Percentiles rank a stretch among this genome's conserved stretches.
phyloP scores from a whole-genome alignment of 306 rosid species.

The Ochetophila trinervis region DNA sequence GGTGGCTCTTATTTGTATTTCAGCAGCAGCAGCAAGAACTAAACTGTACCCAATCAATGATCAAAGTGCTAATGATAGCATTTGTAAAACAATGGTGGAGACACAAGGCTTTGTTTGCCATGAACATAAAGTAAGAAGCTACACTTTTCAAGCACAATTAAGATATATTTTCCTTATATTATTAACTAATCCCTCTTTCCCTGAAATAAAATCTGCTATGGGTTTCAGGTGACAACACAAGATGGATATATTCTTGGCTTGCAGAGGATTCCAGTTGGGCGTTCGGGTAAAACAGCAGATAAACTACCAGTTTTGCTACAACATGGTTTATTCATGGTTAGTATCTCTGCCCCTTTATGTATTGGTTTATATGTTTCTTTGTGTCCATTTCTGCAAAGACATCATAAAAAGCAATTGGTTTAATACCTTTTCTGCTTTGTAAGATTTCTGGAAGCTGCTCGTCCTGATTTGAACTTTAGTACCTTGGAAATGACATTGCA shows the following conservation, averaged over 20 bases:
- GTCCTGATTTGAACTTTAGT: too few species aligned
- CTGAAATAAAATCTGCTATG: neutral
- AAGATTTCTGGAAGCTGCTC: too few species aligned
- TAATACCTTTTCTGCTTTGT: too few species aligned
- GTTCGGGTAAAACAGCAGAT: conserved; percentile 28
- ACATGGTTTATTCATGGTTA: conserved; percentile 58
- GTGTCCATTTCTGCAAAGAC: neutral
- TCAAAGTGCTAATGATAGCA: conserved; percentile 25
- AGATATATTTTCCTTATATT: neutral
- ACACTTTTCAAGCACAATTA: neutral
- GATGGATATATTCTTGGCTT: conserved; percentile 66
- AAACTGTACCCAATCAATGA: neutral
- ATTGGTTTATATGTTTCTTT: neutral
- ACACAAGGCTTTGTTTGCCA: conserved; percentile 53
- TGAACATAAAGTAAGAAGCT: conserved; percentile 37
- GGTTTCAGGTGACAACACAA: conserved; percentile 51
- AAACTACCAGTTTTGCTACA: conserved; percentile 62
- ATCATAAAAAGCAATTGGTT: too few species aligned
- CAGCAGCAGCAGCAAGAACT: conserved; percentile 8
- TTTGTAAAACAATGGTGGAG: conserved; percentile 44
- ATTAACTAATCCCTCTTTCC: neutral
- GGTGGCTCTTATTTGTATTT: conserved; percentile 5
- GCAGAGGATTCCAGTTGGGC: conserved; percentile 46
- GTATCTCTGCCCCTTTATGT: neutral
- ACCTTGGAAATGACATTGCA: too few species aligned